Base-by-base conservation (phyloP, 2,329 filamentous ascomycete species). In the Aspergillus quadricinctus region DNA sequence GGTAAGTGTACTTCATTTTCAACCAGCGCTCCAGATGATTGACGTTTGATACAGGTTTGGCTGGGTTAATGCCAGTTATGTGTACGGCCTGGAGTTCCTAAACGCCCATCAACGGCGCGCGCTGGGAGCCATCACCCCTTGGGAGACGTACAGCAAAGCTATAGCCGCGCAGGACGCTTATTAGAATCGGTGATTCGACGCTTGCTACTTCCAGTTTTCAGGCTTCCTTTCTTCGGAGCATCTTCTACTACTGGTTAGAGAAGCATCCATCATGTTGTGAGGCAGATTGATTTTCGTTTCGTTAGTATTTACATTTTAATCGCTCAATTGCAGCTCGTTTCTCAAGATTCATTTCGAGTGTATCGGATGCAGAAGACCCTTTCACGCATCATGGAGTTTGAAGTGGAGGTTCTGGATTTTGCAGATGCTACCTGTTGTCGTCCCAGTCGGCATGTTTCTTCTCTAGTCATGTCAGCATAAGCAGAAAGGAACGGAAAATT, bases 11-110 rank as follows among this genome's bases (percentile, higher is more conserved):
- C 52, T 41, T 48, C 31, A 49, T 45, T 48, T 40, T 53, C 49
- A 56, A 28, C 31, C 58, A 40, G 6, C 25, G 27, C 17, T 8
- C 14, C 3, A 7, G n/a, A 59, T 61, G 57, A 60, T 53, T 49
- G 23, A 46, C 21, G 40, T 25, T 19, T 10, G 48, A 51, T 55
- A 50, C 69, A 96, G 93, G 56, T 99, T 99, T 70, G 94, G 93
- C 52, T 99, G 94, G 94, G 94, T 97, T 68, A 99, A 99, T 71
- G 93, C 94, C 67, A 97, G 92, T 72, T 99, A 96, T 72, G 89
- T 97, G 56, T 95, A 95, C 69, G 94, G 93, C 43, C 81, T 97
- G 58, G 88, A 92, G 63, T 89, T 97, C 64, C 82, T 96, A 58
- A 92, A 89, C 66, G 88, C 90, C 31, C 91, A 96, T 75, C 92